Conservation (phyloP, 805 yeast species). For the Nakazawaea wickerhamii region DNA sequence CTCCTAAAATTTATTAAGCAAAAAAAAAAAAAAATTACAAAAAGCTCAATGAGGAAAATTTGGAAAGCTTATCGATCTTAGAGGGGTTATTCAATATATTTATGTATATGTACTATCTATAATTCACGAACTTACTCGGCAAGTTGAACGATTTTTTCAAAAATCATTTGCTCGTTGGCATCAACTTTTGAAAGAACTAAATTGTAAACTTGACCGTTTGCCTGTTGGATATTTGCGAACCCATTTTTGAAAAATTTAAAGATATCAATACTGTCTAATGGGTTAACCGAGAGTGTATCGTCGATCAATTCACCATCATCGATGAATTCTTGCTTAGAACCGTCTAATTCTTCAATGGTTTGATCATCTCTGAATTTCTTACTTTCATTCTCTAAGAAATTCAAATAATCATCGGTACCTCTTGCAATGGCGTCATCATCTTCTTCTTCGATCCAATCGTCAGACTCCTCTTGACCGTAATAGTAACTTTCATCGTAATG, state of each 20-base stretch:
- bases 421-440: conserved; percentile 23
- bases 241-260: conserved; percentile 59
- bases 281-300: conserved; percentile 73
- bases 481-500: conserved; percentile 24
- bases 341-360: conserved; percentile 26
- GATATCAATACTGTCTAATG: conserved; percentile 72
- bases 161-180: conserved; percentile 8
- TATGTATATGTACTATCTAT: conserved; percentile 1
- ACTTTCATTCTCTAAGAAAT: conserved; percentile 42
- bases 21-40: neutral
- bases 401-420: conserved; percentile 39
- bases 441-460: conserved; percentile 21
- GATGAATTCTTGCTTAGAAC: conserved; percentile 35
- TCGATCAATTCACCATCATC: conserved; percentile 70
- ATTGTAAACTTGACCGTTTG: conserved; percentile 24
- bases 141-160: conserved; percentile 9
- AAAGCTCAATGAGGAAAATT: too few relatives aligned
- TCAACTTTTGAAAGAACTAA: conserved; percentile 10
- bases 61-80: neutral
- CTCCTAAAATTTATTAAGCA: conserved; percentile 1
- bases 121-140: neutral
- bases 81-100: neutral
- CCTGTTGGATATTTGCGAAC: conserved; percentile 41
- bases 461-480: conserved; percentile 25
- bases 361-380: conserved; percentile 31